Conservation (phyloP, 1,284 basidiomycete species). For the Limonomyces culmigenus region DNA sequence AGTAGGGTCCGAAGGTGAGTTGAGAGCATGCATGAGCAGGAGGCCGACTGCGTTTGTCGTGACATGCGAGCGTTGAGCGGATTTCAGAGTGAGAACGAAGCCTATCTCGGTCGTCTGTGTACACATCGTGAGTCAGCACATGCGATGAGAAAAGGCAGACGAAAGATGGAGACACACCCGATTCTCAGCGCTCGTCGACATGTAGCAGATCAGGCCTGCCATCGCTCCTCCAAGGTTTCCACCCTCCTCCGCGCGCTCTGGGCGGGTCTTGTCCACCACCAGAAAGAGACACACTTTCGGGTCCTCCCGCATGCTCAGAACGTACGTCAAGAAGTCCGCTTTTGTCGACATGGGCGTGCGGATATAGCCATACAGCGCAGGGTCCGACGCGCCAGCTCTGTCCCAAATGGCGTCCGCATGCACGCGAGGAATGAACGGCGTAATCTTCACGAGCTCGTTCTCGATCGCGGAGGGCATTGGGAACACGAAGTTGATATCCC, state of each 20-base stretch:
- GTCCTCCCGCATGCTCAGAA: too few species aligned
- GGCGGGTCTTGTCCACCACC: too few species aligned
- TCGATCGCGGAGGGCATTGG: too few species aligned
- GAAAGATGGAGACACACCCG: too few species aligned
- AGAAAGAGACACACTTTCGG: too few species aligned
- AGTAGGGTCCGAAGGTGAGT: slow-evolving; percentile 7
- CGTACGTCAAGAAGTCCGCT: too few species aligned
- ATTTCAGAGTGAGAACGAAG: neutral
- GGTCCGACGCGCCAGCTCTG: too few species aligned
- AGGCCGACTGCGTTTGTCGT: slow-evolving; percentile 16
- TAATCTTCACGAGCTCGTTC: slow-evolving; percentile 2
- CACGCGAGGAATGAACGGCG: slow-evolving; percentile 1
- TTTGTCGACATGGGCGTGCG: too few species aligned
- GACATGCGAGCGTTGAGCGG: slow-evolving; percentile 18
- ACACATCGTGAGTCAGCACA: neutral
- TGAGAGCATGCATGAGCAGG: slow-evolving; percentile 15
- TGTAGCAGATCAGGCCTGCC: too few species aligned
- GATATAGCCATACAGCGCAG: too few species aligned
- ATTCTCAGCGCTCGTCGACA: too few species aligned
- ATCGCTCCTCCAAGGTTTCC: neutral
- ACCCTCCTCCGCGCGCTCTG: neutral
- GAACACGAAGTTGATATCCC: slow-evolving; percentile 3
- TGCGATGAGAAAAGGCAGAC: neutral
- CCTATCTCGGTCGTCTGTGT: neutral
- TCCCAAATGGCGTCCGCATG: neutral